Conservation (phyloP, 129 eudicot genomes). For the Calendula officinalis region DNA sequence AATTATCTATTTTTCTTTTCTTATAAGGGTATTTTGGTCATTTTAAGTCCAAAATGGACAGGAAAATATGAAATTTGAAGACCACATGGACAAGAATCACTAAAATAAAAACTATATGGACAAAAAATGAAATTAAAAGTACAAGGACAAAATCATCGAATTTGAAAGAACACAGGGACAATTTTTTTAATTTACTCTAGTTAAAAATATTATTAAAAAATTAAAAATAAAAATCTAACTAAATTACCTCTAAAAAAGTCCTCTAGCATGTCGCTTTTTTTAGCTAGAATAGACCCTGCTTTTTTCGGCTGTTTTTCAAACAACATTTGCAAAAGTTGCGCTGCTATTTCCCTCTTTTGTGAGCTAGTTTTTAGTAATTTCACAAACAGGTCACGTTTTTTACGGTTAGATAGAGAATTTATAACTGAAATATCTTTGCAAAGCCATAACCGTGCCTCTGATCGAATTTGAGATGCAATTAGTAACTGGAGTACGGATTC, state of each 20-base stretch:
- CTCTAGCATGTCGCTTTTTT: conserved; percentile 60
- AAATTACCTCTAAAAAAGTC: conserved; percentile 69
- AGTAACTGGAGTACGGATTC: conserved; percentile 51
- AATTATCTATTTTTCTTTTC: no score
- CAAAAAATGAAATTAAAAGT: no score
- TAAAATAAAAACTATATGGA: no score
- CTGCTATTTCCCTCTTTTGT: conserved; percentile 51
- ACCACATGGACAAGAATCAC: no score
- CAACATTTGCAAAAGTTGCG: conserved; percentile 67
- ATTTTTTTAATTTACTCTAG: background rate
- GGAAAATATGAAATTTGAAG: no score
- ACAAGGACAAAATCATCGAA: no score
- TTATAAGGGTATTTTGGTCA: no score
- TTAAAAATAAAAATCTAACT: background rate
- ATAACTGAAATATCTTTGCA: conserved; percentile 69
- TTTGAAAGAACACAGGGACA: no score
- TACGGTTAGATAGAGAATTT: conserved; percentile 38
- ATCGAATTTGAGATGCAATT: conserved; percentile 62
- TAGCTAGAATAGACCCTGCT: conserved; percentile 66
- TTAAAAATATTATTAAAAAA: background rate
- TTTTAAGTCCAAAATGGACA: no score
- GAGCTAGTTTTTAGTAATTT: conserved; percentile 61
- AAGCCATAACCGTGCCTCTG: conserved; percentile 96
- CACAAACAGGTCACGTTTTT: conserved; percentile 55
- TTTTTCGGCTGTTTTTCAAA: conserved; percentile 65